phyloP scores from a whole-genome alignment of 257 asterid species.

The Forsythia suspensa region DNA sequence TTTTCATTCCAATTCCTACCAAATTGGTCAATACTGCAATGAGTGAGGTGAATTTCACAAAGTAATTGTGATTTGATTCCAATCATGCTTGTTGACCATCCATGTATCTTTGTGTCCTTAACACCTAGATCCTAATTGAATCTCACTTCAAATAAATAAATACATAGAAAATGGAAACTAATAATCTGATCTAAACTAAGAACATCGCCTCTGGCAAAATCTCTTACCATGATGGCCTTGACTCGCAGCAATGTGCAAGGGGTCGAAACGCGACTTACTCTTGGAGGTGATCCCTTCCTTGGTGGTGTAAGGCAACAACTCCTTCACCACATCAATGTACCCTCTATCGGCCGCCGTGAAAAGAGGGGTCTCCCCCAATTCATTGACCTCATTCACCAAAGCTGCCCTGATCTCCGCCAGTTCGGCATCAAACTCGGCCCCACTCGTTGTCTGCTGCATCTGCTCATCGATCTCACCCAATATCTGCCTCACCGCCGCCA shows the following conservation, averaged over 20 bases:
- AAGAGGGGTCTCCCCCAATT: conserved; percentile 51
- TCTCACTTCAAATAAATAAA: not conserved
- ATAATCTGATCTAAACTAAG: not conserved
- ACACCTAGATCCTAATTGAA: not conserved
- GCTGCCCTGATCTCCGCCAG: conserved; percentile 51
- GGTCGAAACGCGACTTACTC: conserved; percentile 47
- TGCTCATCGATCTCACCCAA: conserved; percentile 47
- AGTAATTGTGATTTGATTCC: not conserved
- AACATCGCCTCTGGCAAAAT: not conserved
- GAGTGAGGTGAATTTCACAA: not conserved
- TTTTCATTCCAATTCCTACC: no score
- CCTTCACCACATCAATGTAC: conserved; percentile 40
- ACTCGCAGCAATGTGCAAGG: conserved; percentile 52
- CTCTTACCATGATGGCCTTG: conserved; percentile 49
- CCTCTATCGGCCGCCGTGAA: conserved; percentile 55
- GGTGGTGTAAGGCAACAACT: conserved; percentile 44
- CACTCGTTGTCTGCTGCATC: conserved; percentile 38
- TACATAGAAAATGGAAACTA: not conserved
- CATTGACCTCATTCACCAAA: conserved; percentile 56
- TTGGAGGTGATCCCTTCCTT: conserved; percentile 40
- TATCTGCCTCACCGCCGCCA: conserved; percentile 43
- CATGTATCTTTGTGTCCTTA: not conserved
- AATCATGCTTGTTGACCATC: not conserved
- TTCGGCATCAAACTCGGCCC: conserved; percentile 50
- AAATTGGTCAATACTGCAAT: not conserved